Conservation (phyloP, 495 filamentous ascomycete genomes). For the Penicillium paxilli region DNA sequence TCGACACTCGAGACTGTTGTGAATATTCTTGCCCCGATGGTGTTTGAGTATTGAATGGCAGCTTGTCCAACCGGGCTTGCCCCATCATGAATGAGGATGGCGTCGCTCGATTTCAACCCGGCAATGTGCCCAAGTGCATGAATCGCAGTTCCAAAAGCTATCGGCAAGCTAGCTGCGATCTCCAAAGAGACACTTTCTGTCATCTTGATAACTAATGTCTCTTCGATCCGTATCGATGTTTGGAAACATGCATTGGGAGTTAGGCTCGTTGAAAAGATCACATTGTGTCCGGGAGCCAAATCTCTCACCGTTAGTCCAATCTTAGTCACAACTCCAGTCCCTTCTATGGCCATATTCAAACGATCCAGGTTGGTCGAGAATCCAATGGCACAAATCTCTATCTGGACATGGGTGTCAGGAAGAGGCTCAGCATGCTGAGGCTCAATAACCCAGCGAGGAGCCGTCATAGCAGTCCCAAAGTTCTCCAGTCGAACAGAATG, state of each 20-base stretch:
- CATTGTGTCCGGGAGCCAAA: slow-evolving; percentile 17
- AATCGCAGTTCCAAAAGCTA: slow-evolving; percentile 24
- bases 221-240: slow-evolving; percentile 15
- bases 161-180: slow-evolving; percentile 30
- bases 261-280: slow-evolving; percentile 12
- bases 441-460: slow-evolving; percentile 9
- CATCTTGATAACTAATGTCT: slow-evolving; percentile 13
- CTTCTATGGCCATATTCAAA: slow-evolving; percentile 7
- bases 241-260: slow-evolving; percentile 4
- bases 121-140: slow-evolving; percentile 32
- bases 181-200: slow-evolving; percentile 17
- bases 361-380: neutral
- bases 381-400: slow-evolving; percentile 16
- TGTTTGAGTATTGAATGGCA: slow-evolving; percentile 43
- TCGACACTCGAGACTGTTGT: slow-evolving; percentile 45
- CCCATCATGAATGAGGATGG: slow-evolving; percentile 52
- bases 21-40: slow-evolving; percentile 37
- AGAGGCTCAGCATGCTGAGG: neutral
- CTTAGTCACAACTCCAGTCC: slow-evolving; percentile 14
- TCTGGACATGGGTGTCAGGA: slow-evolving; percentile 9
- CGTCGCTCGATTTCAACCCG: slow-evolving; percentile 23
- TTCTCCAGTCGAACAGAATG: neutral
- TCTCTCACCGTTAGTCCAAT: slow-evolving; percentile 7
- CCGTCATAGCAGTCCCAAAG: neutral
- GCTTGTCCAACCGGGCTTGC: slow-evolving; percentile 49